Percentiles rank a stretch among this genome's conserved stretches.
phyloP scores from a whole-genome alignment of 2,329 filamentous ascomycete species.

The Macrophomina tecta region DNA sequence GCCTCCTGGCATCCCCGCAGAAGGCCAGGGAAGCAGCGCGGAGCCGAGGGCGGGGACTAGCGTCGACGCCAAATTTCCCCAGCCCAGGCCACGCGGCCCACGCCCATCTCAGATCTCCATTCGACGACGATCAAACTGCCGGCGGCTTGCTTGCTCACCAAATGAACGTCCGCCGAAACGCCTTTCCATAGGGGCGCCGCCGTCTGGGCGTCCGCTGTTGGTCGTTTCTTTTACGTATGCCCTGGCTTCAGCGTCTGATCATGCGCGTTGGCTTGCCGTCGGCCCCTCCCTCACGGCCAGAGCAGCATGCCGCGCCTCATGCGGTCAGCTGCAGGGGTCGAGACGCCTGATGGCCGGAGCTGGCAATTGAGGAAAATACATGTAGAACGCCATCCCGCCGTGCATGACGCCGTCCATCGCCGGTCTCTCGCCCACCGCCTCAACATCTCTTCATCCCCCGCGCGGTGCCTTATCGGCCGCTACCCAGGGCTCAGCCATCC shows the following conservation, averaged over 20 bases:
- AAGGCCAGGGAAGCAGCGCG: not conserved
- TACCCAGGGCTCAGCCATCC: not conserved
- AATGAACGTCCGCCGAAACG: not conserved
- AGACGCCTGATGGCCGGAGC: constrained; percentile 1
- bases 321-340: constrained; percentile 21
- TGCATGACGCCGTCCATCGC: not conserved
- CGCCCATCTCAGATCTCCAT: constrained; percentile 12
- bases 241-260: not conserved
- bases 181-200: not conserved
- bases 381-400: not conserved
- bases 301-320: constrained; percentile 12
- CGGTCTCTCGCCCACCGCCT: not conserved
- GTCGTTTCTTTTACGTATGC: constrained; percentile 20
- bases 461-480: not conserved
- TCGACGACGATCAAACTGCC: not conserved
- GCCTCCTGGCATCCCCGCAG: constrained; percentile 6
- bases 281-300: constrained; percentile 9
- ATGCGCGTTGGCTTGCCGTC: constrained; percentile 1
- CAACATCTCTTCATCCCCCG: not conserved
- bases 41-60: constrained; percentile 23
- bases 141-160: not conserved
- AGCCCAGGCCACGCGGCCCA: constrained; percentile 17
- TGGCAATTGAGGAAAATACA: constrained; percentile 16
- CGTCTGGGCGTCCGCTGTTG: not conserved
- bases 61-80: constrained; percentile 23